Evolutionary conservation across 352 stramenopile genomes (phyloP), one percentile per base, ranked within the genome.

Genomic region (Globisporangium okanoganense): DNA sequence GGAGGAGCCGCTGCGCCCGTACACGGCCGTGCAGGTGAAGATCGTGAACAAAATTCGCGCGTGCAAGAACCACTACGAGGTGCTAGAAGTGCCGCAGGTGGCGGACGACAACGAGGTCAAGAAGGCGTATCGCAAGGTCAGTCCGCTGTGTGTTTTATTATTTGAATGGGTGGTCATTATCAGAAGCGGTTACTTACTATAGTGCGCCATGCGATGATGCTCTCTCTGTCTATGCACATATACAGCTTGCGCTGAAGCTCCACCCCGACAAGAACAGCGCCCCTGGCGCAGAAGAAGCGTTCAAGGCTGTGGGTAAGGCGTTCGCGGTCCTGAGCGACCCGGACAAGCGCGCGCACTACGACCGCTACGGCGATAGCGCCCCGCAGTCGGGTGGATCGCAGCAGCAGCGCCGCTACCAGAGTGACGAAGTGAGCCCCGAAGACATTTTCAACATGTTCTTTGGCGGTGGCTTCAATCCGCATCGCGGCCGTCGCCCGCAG

Each of bases 191-290:
- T 40, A 43, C 35, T 59, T 7, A 54, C 36, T 20, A 18, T 14
- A 2, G 14, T 45, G 48, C 9, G 14, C 22, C 53, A 52, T 14
- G 56, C 57, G 22, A 14, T 36, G 22, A 2, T 51, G 20, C 24
- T 61, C 8, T 70, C n/a, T 36, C 16, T 67, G 38, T 65, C 18
- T 33, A 52, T 50, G 13, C n/a, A n/a, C n/a, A n/a, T 65, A 33
- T 66, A n/a, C 71, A 96, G 85, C 75, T 96, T 43, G 90, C 90
- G 20, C 66, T 96, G 8, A 96, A 95, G 66, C 67, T 96, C 8
- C 90, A 97, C 68, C 90, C 90, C 0, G 90, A 97, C 67, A 97
- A 97, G 76, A 99, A 99, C 77, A 96, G 87, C 13, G 96, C 96
- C 0, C 96, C 95, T 1, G 89, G 96, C 41, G 95, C 97, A 5